Base-by-base conservation (phyloP, 768 basidiomycete genomes). In the Sistotremastrum suecicum region DNA sequence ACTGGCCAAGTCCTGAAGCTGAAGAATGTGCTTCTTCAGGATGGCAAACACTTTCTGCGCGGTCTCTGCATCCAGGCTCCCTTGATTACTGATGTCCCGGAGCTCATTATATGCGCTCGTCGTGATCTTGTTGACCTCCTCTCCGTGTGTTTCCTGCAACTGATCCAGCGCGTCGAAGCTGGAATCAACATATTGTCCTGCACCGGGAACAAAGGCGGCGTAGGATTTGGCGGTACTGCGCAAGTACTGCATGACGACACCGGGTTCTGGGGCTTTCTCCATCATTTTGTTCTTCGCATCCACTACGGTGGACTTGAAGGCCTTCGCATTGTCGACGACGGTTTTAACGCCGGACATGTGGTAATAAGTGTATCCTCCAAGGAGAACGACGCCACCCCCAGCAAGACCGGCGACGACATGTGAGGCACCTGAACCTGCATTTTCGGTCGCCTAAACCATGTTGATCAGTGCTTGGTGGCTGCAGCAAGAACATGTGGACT, bases 91-190 rank as follows among this genome's bases (percentile, higher is more conserved):
- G 32, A 60, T 50, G 7, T 46, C 51, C 41, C 54, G 49, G 3
- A 72, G 53, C 34, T 71, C 66, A 10, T 59, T 52, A 42, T 63
- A 66, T 7, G 66, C 63, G 41, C 57, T 54, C 5, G 50, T 44
- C 10, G 68, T 57, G 48, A 71, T 64, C 8, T 40, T 53, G 46
- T 60, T 60, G 5, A 66, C 64, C 47, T 72, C 68, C 29, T 66
- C 63, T 3, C 60, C 50, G 41, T 72, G 67, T 11, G 59, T 54
- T 32, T 64, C 60, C 33, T 62, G 58, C 8, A 66, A 52, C 43
- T 62, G 54, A 40, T 66, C 66, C 37, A 70, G 50, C n/a, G 55
- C 54, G 51, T 71, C 67, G 50, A 74, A 72, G 0, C 59, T 64
- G 39, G 49, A 53, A 57, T 73, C 69, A 45, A 72, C 59, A 37